phyloP scores from a whole-genome alignment of 495 filamentous ascomycete genomes.

The Penicillium canariense region DNA sequence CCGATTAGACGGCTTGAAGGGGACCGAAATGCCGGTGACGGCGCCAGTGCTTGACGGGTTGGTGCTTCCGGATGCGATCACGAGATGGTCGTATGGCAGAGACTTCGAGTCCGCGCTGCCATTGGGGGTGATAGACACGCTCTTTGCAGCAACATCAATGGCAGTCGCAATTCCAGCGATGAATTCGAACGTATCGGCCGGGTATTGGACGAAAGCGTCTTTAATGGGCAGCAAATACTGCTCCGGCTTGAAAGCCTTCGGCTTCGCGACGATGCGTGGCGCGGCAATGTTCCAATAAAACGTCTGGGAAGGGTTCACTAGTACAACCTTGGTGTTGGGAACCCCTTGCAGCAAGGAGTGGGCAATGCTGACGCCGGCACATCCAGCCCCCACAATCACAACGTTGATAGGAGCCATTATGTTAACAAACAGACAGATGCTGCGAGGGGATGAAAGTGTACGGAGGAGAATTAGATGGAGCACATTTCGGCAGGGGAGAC shows the following conservation, averaged over 20 bases:
- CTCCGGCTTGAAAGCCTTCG: slow-evolving; percentile 36
- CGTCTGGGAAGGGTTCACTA: slow-evolving; percentile 53
- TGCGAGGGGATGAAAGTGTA: background rate
- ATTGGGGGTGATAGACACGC: slow-evolving; percentile 36
- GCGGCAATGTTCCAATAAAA: slow-evolving; percentile 55
- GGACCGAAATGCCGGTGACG: slow-evolving; percentile 39
- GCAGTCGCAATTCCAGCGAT: slow-evolving; percentile 51
- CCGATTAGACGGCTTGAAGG: slow-evolving; percentile 50
- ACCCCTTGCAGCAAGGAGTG: slow-evolving; percentile 58
- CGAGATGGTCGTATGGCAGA: slow-evolving; percentile 52
- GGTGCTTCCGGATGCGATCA: slow-evolving; percentile 50
- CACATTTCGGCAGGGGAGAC: background rate
- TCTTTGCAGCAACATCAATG: slow-evolving; percentile 46
- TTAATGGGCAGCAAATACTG: slow-evolving; percentile 50
- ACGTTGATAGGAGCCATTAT: slow-evolving; percentile 35
- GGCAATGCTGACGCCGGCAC: slow-evolving; percentile 55
- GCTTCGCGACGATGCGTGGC: slow-evolving; percentile 46
- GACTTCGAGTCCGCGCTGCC: slow-evolving; percentile 23
- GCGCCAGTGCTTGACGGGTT: slow-evolving; percentile 44
- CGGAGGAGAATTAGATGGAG: background rate
- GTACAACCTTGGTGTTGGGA: slow-evolving; percentile 46
- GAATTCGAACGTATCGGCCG: slow-evolving; percentile 49
- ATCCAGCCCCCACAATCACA: slow-evolving; percentile 64
- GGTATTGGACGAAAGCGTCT: slow-evolving; percentile 50
- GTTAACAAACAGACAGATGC: background rate